Percentiles rank a stretch among this genome's conserved stretches.
Evolutionary conservation across 2,329 filamentous ascomycete species (phyloP).

Genomic region (Xylariales sp.): DNA sequence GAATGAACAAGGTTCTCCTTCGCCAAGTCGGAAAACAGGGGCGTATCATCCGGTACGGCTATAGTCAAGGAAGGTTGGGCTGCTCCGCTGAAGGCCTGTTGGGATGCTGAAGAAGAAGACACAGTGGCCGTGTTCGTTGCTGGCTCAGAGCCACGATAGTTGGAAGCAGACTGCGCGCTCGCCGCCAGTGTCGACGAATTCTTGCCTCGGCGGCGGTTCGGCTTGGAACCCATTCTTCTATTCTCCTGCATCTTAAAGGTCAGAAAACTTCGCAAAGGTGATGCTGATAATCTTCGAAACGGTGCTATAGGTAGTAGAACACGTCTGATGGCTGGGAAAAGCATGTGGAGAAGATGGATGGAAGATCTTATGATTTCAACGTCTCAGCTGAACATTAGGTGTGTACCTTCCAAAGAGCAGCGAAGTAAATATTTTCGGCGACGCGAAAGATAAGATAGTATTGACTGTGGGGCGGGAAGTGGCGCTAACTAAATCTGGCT

Average conservation of each 20-base stretch:
- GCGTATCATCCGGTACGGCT: conserved; percentile 37
- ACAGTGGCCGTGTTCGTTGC: too few relatives aligned
- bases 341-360: not conserved
- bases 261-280: not conserved
- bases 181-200: too few relatives aligned
- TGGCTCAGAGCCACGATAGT: not conserved
- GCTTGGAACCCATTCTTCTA: not conserved
- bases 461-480: not conserved
- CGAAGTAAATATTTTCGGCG: conserved; percentile 3
- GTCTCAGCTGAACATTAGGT: too few relatives aligned
- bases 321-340: not conserved
- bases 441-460: conserved; percentile 2
- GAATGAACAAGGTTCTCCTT: conserved; percentile 39
- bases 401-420: too few relatives aligned
- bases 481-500: not conserved
- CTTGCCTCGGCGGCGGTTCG: not conserved
- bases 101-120: not conserved
- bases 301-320: too few relatives aligned
- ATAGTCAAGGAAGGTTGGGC: conserved; percentile 31
- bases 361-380: too few relatives aligned
- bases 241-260: conserved; percentile 1
- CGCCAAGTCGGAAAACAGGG: conserved; percentile 41
- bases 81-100: conserved; percentile 11
- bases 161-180: not conserved
- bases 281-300: not conserved